A percentile compares a stretch with the other conserved stretches of the same genome.
Conservation (phyloP, 108 stramenopile species). For the Discostella stelligeroides region DNA sequence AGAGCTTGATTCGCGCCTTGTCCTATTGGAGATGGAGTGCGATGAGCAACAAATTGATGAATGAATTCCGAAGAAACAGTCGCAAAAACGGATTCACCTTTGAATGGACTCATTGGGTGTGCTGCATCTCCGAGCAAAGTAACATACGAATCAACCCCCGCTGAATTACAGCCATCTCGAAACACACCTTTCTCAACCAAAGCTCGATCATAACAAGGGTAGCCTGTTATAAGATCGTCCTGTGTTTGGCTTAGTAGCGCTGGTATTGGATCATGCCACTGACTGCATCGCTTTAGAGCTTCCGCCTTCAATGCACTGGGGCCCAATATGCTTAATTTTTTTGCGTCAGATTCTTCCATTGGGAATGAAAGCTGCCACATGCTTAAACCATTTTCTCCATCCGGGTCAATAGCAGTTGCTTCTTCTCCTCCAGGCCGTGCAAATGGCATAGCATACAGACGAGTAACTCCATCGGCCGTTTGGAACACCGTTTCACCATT, state of each 20-base stretch:
- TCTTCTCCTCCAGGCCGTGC: slow-evolving; percentile 41
- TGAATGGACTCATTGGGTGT: slow-evolving; percentile 89
- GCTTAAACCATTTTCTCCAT: slow-evolving; percentile 48
- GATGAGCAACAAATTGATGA: not conserved
- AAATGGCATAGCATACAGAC: slow-evolving; percentile 86
- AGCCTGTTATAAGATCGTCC: slow-evolving; percentile 71
- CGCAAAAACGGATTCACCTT: slow-evolving; percentile 25
- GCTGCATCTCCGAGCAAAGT: slow-evolving; percentile 83
- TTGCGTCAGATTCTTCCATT: slow-evolving; percentile 62
- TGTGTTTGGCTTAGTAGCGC: slow-evolving; percentile 59
- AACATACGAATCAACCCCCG: slow-evolving; percentile 24
- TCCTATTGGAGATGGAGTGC: slow-evolving; percentile 29
- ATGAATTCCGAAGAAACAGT: not conserved
- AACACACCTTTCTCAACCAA: slow-evolving; percentile 47
- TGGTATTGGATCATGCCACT: slow-evolving; percentile 77
- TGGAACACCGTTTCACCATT: slow-evolving; percentile 88
- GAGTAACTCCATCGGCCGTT: slow-evolving; percentile 79
- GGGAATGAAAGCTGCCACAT: slow-evolving; percentile 93
- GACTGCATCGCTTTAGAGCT: slow-evolving; percentile 58
- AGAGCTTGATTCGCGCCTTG: slow-evolving; percentile 90
- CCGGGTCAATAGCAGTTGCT: too few relatives aligned
- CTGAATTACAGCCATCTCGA: slow-evolving; percentile 14
- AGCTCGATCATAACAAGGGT: slow-evolving; percentile 86
- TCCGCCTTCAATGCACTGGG: slow-evolving; percentile 60
- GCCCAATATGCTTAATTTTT: slow-evolving; percentile 49